Evolutionary conservation across 352 stramenopile genomes (phyloP), one percentile per base, ranked within the genome.

Genomic region (Pythium chondricola): DNA sequence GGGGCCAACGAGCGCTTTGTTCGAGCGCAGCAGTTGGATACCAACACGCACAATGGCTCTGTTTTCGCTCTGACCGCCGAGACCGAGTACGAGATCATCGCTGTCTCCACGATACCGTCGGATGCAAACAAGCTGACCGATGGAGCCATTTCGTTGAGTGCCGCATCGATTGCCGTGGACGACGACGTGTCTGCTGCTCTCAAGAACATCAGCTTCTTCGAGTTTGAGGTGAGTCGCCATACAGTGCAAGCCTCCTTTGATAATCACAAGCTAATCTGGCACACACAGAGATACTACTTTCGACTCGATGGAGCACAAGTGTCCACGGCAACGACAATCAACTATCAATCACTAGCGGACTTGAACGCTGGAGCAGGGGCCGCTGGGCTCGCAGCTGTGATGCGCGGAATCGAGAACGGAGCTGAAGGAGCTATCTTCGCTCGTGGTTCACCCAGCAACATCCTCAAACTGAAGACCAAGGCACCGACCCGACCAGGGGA

Each of bases 71-170:
- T 86, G 11, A 38, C 33, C 1, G 68, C 69, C 1, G 58, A 73
- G 13, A 83, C 63, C 0, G 65, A 57, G 9, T 86, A 84, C 52
- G 68, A 84, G n/a, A 56, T 86, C 35, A 45, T 83, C 5, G 74
- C 50, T 9, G 39, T 76, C 2, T 68, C 74, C 0, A 11, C 63
- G 11, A 48, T 27, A 6, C 6, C n/a, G 62, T 32, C 35, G 54
- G 0, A 55, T 60, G 46, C 37, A 0, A 35, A 27, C 2, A 1
- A 6, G 1, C 0, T 65, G 3, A 41, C 58, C 32, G 49, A 16
- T 9, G 65, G 62, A 0, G 69, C 40, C 0, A 36, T 86, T 21
- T 48, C 43, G 1, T 8, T 65, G 4, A 50, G 53, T 4, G 61
- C 65, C 25, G 46, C 43, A 0, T 58, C 33, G 20, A 69, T 85